Percentiles rank a stretch among this genome's conserved stretches.
phyloP scores from a whole-genome alignment of 164 flowering plant genomes.

The Buxus sempervirens region DNA sequence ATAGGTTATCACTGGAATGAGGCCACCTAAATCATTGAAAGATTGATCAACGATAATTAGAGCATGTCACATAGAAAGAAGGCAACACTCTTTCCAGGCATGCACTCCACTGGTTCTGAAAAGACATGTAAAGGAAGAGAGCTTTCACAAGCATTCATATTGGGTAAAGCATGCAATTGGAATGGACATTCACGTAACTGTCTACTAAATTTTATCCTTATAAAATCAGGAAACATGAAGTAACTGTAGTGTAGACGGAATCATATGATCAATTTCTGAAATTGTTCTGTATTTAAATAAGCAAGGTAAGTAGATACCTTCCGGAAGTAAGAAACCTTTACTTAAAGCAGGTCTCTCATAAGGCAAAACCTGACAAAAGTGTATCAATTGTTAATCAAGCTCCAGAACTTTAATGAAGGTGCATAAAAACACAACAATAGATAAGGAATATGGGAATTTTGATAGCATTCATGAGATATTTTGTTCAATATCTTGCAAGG shows the following conservation, averaged over 20 bases:
- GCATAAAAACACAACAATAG: too few species aligned
- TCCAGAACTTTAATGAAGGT: background rate
- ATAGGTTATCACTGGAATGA: too few species aligned
- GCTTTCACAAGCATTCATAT: background rate
- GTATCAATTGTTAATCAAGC: slow-evolving; percentile 3
- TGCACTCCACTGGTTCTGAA: background rate
- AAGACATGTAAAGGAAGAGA: background rate
- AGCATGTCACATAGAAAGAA: too few species aligned
- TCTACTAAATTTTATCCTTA: background rate
- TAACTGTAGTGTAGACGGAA: background rate
- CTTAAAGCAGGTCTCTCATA: slow-evolving; percentile 96
- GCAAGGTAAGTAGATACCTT: slow-evolving; percentile 44
- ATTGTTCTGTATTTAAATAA: background rate
- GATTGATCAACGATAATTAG: too few species aligned
- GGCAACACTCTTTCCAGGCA: background rate
- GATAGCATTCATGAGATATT: background rate
- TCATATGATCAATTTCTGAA: background rate
- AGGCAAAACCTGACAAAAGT: slow-evolving; percentile 64
- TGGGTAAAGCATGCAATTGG: background rate
- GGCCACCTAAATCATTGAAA: too few species aligned
- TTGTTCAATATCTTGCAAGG: background rate
- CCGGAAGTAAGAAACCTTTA: slow-evolving; percentile 91
- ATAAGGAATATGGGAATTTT: too few species aligned
- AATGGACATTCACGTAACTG: background rate
- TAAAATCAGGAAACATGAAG: background rate